Evolutionary conservation across 192 early-diverging fungal genomes (phyloP), one percentile per base, ranked within the genome.

Genomic region (Nowakowskiella sp.): DNA sequence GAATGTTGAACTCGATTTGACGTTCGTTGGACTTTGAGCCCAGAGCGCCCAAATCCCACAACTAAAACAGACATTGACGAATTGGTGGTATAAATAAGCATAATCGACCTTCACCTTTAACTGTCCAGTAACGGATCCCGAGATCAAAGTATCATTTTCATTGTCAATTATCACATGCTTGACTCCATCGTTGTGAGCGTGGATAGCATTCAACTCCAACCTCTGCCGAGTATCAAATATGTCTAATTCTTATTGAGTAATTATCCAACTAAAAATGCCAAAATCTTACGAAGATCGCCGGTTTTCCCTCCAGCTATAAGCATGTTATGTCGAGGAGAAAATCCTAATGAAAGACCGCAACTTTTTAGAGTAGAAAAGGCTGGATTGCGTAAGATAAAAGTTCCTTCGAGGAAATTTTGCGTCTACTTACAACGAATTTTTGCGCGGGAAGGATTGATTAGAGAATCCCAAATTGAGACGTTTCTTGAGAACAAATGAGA

Each of bases 401-500:
- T 53, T 58, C 36, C 36, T 39, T 70, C 64, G 4, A 67, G 55
- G 21, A 56, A 61, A 33, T 61, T 59, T 19, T 53, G 54, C 8
- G 65, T 59, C 19, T 60, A 53, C 61, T 42, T 71, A 71, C 68
- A 52, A 32, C 81, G 80, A n/a, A 87, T 66, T 28, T 69, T 60
- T 7, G 76, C 51, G 45, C 80, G 78, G 1, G 64, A 42, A n/a
- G 72, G 53, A 2, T 86, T 84, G n/a, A 91, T 47, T 2, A 91
- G 55, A 2, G 87, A 80, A 47, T 91, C 88, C 82, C 84, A 91
- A 9, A 91, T 57, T 13, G 74, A 84, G 4, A 91, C 65, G 59
- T 90, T 82, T 25, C 75, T 80, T 27, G 39, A 27, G 49, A 26
- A 60, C 57, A 58, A 58, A 42, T 23, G 6, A 60, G 8, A 44